phyloP scores from a whole-genome alignment of 176 grass and related monocot genomes.

The Pharus latifolius region DNA sequence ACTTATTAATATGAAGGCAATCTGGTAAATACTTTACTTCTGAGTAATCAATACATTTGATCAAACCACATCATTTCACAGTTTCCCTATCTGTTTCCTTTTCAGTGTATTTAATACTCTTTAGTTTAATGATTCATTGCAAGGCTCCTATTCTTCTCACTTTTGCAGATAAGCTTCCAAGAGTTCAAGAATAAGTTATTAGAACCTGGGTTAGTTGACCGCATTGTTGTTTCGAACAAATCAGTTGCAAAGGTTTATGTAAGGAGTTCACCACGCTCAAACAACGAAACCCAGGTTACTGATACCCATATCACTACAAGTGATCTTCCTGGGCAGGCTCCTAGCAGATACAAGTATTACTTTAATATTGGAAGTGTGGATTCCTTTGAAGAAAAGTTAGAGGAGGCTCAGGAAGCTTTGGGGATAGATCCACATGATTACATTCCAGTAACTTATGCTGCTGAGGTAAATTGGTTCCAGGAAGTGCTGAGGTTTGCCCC shows the following conservation, averaged over 20 bases:
- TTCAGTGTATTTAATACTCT: background rate
- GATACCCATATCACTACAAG: slow-evolving; percentile 34
- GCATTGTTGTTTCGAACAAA: slow-evolving; percentile 87
- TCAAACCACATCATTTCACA: background rate
- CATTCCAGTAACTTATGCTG: slow-evolving; percentile 66
- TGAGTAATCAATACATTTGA: background rate
- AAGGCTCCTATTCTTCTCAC: background rate
- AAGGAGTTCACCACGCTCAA: slow-evolving; percentile 30
- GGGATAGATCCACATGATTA: slow-evolving; percentile 72
- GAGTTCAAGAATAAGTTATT: slow-evolving; percentile 92
- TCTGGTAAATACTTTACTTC: background rate
- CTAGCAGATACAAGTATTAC: slow-evolving; percentile 65
- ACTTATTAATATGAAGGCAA: background rate
- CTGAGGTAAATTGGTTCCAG: slow-evolving; percentile 58
- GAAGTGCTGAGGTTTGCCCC: slow-evolving; percentile 59
- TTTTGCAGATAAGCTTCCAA: slow-evolving; percentile 90
- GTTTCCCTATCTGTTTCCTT: background rate
- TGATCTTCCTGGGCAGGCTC: slow-evolving; percentile 30
- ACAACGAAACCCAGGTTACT: slow-evolving; percentile 24
- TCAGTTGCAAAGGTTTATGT: slow-evolving; percentile 84
- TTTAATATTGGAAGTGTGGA: slow-evolving; percentile 97
- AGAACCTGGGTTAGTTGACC: slow-evolving; percentile 79
- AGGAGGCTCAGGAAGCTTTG: slow-evolving; percentile 65
- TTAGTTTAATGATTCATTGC: background rate
- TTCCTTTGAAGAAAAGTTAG: slow-evolving; percentile 87